phyloP scores from a whole-genome alignment of 2,329 filamentous ascomycete genomes.

The Ascochyta koolunga region DNA sequence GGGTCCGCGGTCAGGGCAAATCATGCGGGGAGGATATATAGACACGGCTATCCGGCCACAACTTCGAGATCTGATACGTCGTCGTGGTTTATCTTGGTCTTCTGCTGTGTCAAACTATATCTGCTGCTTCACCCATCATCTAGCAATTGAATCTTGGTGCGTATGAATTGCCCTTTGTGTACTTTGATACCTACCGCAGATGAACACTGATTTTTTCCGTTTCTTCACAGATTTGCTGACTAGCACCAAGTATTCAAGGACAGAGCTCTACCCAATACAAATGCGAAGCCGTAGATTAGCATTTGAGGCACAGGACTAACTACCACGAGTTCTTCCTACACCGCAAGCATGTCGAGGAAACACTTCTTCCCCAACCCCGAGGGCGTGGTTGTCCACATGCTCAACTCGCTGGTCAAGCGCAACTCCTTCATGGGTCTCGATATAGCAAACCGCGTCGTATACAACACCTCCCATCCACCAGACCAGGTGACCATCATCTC shows the following conservation, averaged over 20 bases:
- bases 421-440: slow-evolving; percentile 54
- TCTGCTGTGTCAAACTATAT: not conserved
- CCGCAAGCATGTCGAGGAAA: slow-evolving; percentile 56
- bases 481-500: slow-evolving; percentile 55
- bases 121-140: not conserved
- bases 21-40: slow-evolving; percentile 17
- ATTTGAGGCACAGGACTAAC: not conserved
- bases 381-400: slow-evolving; percentile 57
- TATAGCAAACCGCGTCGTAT: slow-evolving; percentile 56
- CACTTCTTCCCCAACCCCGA: slow-evolving; percentile 60
- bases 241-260: not conserved
- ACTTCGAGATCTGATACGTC: not conserved
- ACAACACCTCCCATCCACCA: slow-evolving; percentile 52
- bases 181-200: not conserved
- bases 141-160: not conserved
- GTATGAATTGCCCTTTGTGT: not conserved
- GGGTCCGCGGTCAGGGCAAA: slow-evolving; percentile 15
- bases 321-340: not conserved
- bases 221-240: not conserved
- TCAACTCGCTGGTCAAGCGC: slow-evolving; percentile 54
- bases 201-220: not conserved
- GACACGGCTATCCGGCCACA: slow-evolving; percentile 5
- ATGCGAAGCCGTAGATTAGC: not conserved
- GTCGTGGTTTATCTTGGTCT: not conserved
- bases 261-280: not conserved